Base-by-base conservation (phyloP, 2,329 filamentous ascomycete genomes). In the Phaeosphaeriaceae sp. region DNA sequence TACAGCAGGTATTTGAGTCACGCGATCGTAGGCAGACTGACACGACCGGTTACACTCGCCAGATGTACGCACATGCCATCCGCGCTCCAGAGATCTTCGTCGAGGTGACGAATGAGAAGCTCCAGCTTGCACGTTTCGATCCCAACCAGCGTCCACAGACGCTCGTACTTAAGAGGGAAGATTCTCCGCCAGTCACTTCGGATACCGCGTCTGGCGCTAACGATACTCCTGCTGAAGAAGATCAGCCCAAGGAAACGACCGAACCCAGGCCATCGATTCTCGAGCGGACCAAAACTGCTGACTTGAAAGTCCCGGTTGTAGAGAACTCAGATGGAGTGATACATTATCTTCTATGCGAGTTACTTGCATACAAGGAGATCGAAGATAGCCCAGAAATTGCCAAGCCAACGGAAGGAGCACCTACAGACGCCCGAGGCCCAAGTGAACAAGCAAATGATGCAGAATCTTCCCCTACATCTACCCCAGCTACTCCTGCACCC, bases 301-400 rank as follows among this genome's bases (percentile, higher is more conserved):
- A 97, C 59, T 79, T 87, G 42, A 97, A 96, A 78, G 83, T 91
- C 9, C 94, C 95, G 1, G 84, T 93, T 13, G 88, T 97, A 6
- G 93, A 97, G 76, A 93, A 95, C 61, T 92, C 94, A 0, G 95
- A 98, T 76, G 95, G 95, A 3, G 92, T 99, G 3, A 89, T 99
- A 57, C 92, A 98, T 71, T 99, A 97, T 77, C 83, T 99, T 21
- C 87, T 99, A 4, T 96, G 91, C 57, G 95, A 99, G 76, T 82
- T 99, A 47, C 84, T 97, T 55, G 93, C 92, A 51, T 98, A 96
- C 79, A 90, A 91, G 69, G 93, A 97, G 73, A 92, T 97, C 5
- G 92, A 96, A 40, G 94, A 98, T 71, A 93, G 91, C 70, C 90
- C 93, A 58, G 77, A 84, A 13, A 58, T 80, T 13, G 54, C 75